Evolutionary conservation across 2,329 filamentous ascomycete genomes (phyloP), one percentile per base, ranked within the genome.

Genomic region (Aspergillus luchuensis): DNA sequence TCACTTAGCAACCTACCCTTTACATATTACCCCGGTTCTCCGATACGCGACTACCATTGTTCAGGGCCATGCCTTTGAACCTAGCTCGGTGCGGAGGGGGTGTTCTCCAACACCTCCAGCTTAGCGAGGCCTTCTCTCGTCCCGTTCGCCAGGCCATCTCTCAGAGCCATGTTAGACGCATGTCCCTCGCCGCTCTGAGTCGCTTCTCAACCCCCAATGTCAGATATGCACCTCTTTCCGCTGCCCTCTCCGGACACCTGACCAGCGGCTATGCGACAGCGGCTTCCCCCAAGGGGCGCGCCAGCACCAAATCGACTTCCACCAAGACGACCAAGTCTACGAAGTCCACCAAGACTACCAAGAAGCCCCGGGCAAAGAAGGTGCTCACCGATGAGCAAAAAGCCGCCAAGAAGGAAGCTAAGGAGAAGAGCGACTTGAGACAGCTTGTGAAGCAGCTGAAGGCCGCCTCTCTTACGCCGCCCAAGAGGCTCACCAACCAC

Each of bases 371-470:
- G 63, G 53, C 55, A 30, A 75, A 70, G 63, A 74, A 72, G 67
- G 65, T 58, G 13, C 60, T 74, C 61, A 76, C 74, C 0, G 68
- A 73, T 30, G 66, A 69, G 55, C 67, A 75, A 49, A 65, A 69
- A 41, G 70, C 73, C 50, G 67, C 67, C 21, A 70, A 47, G 39
- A 57, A 73, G 62, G 67, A 68, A 56, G 69, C 67, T 47, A 63
- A 71, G 63, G 61, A 75, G 52, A 54, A 69, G 38, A 66, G 69
- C 61, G 60, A 75, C 53, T 56, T 69, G 58, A 74, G 68, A 53
- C 64, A 71, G 10, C 67, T 68, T 21, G 60, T 76, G 15, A 73
- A 71, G 56, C 60, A 71, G 38, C 71, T 79, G 48, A 78, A 79
- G 63, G 61, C 62, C 19, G 67, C 67, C 39, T 72, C 72, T 6